Percentiles rank a stretch among this genome's conserved stretches.
Evolutionary conservation across 2,329 filamentous ascomycete species (phyloP).

Genomic region (Trichoderma cornu-damae): DNA sequence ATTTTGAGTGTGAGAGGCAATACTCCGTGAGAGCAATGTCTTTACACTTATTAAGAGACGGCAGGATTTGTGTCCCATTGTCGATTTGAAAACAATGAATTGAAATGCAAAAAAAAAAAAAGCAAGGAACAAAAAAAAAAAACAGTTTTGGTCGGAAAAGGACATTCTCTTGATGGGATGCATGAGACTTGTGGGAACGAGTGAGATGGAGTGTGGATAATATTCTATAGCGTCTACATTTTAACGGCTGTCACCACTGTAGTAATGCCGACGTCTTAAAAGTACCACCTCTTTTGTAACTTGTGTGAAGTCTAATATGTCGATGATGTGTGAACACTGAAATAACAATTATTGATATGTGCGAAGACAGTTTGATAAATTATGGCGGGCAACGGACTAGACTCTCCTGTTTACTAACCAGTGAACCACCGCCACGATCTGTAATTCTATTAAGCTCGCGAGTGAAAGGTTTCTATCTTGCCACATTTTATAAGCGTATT

Average conservation of each 20-base stretch:
- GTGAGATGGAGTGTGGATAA: not conserved
- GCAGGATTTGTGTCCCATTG: not conserved
- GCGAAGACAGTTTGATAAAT: too few relatives aligned
- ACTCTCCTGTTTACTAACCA: too few relatives aligned
- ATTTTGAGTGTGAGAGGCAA: not conserved
- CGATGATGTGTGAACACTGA: not conserved
- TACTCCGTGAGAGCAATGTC: not conserved
- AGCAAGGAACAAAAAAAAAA: not conserved
- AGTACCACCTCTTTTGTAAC: not conserved
- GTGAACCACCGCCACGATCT: too few relatives aligned
- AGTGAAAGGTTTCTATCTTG: too few relatives aligned
- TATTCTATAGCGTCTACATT: not conserved
- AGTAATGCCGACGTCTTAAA: slow-evolving; percentile 1
- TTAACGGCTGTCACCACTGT: slow-evolving; percentile 5
- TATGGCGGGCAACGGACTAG: too few relatives aligned
- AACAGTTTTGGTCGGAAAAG: not conserved
- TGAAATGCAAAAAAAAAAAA: not conserved
- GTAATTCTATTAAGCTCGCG: too few relatives aligned
- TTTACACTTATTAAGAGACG: not conserved
- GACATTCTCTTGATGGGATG: not conserved
- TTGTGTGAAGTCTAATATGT: not conserved
- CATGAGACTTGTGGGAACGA: not conserved
- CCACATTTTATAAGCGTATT: too few relatives aligned
- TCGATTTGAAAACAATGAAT: not conserved
- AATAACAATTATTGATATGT: not conserved